A percentile compares a stretch with the other conserved stretches of the same genome.
phyloP scores from a whole-genome alignment of 768 basidiomycete genomes.

The Mycena sanguinolenta region DNA sequence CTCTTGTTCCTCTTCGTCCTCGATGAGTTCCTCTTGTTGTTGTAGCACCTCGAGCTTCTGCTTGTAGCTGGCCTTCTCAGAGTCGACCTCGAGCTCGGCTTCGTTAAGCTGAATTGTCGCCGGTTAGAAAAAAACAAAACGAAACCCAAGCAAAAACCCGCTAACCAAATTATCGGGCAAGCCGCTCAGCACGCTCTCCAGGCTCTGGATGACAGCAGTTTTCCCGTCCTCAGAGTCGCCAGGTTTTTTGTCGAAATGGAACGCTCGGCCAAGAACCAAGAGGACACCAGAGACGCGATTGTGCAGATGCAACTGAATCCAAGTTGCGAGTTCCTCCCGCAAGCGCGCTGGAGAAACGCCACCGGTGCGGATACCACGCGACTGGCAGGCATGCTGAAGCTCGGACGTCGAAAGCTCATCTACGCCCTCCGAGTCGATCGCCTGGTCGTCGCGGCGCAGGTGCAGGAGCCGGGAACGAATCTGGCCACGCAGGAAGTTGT shows the following conservation, averaged over 20 bases:
- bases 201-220: slow-evolving; percentile 79
- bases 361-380: slow-evolving; percentile 91
- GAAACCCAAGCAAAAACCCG: slow-evolving; percentile 27
- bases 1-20: slow-evolving; percentile 99
- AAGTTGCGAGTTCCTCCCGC: slow-evolving; percentile 90
- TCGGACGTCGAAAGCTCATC: slow-evolving; percentile 92
- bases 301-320: slow-evolving; percentile 93
- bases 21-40: slow-evolving; percentile 99
- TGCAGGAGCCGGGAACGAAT: slow-evolving; percentile 87
- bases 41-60: slow-evolving; percentile 98
- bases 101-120: slow-evolving; percentile 82
- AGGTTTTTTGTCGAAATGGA: slow-evolving; percentile 87
- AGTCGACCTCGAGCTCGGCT: slow-evolving; percentile 96
- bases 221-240: slow-evolving; percentile 87
- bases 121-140: slow-evolving; percentile 1
- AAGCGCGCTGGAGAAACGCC: slow-evolving; percentile 90
- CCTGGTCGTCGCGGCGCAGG: slow-evolving; percentile 93
- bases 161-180: slow-evolving; percentile 94
- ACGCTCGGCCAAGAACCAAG: slow-evolving; percentile 93
- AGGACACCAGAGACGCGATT: slow-evolving; percentile 94
- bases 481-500: slow-evolving; percentile 95
- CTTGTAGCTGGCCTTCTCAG: slow-evolving; percentile 94
- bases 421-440: slow-evolving; percentile 90
- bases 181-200: slow-evolving; percentile 92
- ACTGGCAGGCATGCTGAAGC: slow-evolving; percentile 92